phyloP scores from a whole-genome alignment of 192 early-diverging fungal species.

The Coemansia sp. region DNA sequence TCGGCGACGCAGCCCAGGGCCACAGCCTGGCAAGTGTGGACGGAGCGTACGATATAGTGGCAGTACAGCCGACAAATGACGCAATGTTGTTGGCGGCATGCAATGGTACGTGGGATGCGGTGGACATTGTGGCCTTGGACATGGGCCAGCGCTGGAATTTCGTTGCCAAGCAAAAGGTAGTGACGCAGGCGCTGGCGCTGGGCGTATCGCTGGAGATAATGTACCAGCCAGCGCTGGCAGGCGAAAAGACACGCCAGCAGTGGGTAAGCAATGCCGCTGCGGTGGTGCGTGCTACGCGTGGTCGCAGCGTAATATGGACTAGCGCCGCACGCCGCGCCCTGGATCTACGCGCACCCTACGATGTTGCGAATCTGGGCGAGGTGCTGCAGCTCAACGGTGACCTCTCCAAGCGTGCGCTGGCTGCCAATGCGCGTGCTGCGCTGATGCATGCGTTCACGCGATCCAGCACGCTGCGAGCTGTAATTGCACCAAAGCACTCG shows the following conservation, averaged over 20 bases:
- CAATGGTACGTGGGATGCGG: slow-evolving; percentile 36
- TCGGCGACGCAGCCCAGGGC: slow-evolving; percentile 41
- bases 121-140: slow-evolving; percentile 48
- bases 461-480: slow-evolving; percentile 34
- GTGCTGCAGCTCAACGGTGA: slow-evolving; percentile 47
- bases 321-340: slow-evolving; percentile 38
- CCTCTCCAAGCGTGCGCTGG: slow-evolving; percentile 43
- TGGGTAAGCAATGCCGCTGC: slow-evolving; percentile 50
- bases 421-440: slow-evolving; percentile 29
- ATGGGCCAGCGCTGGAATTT: slow-evolving; percentile 49
- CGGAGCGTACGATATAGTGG: slow-evolving; percentile 45
- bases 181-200: slow-evolving; percentile 37
- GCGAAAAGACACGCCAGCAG: slow-evolving; percentile 34
- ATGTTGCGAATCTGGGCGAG: slow-evolving; percentile 42
- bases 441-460: slow-evolving; percentile 48
- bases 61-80: slow-evolving; percentile 40
- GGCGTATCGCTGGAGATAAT: slow-evolving; percentile 36
- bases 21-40: slow-evolving; percentile 17
- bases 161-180: slow-evolving; percentile 48
- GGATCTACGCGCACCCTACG: slow-evolving; percentile 45
- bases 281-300: slow-evolving; percentile 45
- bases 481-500: slow-evolving; percentile 7
- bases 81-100: slow-evolving; percentile 39
- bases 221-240: slow-evolving; percentile 32
- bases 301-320: slow-evolving; percentile 34